Evolutionary conservation across 1,139 yeast genomes (phyloP).

Genomic region (Candida tropicalis): DNA sequence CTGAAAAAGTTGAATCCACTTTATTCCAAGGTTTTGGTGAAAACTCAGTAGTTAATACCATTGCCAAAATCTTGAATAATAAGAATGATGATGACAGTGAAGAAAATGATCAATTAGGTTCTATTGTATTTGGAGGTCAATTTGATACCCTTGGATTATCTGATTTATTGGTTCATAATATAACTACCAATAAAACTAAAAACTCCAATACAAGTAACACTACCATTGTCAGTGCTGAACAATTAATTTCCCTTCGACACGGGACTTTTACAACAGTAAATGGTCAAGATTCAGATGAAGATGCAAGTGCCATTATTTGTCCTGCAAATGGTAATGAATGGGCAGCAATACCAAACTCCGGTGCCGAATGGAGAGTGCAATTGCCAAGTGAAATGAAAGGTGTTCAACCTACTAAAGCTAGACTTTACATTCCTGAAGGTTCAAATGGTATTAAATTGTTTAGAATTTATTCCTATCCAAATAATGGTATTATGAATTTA

Average conservation of each 20-base stretch:
- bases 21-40: constrained; percentile 81
- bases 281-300: constrained; percentile 35
- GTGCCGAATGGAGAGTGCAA: constrained; percentile 70
- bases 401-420: constrained; percentile 69
- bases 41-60: constrained; percentile 64
- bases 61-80: constrained; percentile 45
- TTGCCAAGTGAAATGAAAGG: constrained; percentile 57
- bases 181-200: constrained; percentile 25
- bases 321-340: constrained; percentile 56
- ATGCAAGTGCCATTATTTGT: constrained; percentile 54
- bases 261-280: constrained; percentile 63
- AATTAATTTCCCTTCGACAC: constrained; percentile 62
- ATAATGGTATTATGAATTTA: constrained; percentile 88
- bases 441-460: constrained; percentile 63
- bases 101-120: constrained; percentile 27
- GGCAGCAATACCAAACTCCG: constrained; percentile 52
- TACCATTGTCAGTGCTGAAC: constrained; percentile 59
- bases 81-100: constrained; percentile 37
- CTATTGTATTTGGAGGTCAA: constrained; percentile 78
- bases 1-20: constrained; percentile 46
- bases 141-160: constrained; percentile 65
- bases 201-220: constrained; percentile 33
- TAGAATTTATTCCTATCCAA: constrained; percentile 76
- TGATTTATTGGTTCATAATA: constrained; percentile 41
- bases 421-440: constrained; percentile 65